Evolutionary conservation across 306 rosid genomes (phyloP), one percentile per base, ranked within the genome.

Genomic region (Prunus fruticosa): DNA sequence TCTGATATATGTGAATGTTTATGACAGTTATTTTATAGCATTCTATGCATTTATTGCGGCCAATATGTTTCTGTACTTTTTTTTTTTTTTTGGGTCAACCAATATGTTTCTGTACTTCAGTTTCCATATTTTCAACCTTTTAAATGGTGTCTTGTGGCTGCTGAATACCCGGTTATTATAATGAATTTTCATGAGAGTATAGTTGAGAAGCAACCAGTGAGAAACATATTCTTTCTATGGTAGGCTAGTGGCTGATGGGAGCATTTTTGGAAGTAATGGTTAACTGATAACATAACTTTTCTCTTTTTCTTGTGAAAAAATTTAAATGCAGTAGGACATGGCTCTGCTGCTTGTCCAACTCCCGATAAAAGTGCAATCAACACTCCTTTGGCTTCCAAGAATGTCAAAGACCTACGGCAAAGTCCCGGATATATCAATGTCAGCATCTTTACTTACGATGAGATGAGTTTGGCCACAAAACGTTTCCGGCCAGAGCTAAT

Each of bases 401-500:
- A 92, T 79, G 81, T 95, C 73, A 87, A 85, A 67, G 97, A 92
- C 79, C 96, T 95, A 19, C 97, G 96, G 15, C 79, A 78, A 79
- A 78, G 80, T 73, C 87, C 92, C 61, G 96, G 89, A 62, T 80
- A 88, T 82, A 82, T 83, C 75, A 85, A 95, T 77, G 96, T 95
- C 28, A 83, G 84, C 58, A 91, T 86, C 80, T 95, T 95, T 67
- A 82, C 90, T 6, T 91, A 89, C 11, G 86, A 89, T 27, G 97
- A 92, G 83, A 74, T 91, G 87, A 86, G 91, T 76, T 71, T 91
- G 60, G 92, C 93, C 3, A 92, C 99, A 4, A 88, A 90, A 77
- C 86, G 75, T 57, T 95, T 92, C 78, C 93, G 97, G 38, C 97
- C 99, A 11, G 97, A 92, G 67, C 83, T 89, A 25, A 89, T 92